Evolutionary conservation across 306 rosid genomes (phyloP), one percentile per base, ranked within the genome.

Genomic region (Castanea mollissima): DNA sequence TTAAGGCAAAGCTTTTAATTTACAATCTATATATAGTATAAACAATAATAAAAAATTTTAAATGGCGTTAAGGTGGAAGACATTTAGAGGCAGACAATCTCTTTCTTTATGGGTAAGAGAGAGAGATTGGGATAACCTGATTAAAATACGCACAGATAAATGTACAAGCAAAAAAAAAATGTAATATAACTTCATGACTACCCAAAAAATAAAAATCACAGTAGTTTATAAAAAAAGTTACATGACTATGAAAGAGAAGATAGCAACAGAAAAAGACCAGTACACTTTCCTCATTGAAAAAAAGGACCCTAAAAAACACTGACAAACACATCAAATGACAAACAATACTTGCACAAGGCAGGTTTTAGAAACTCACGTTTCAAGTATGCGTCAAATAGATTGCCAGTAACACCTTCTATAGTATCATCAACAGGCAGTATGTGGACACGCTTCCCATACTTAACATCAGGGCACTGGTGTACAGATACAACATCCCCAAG

Each of bases 401-500:
- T 88, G 51, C 91, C 91, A 31, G 89, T 88, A 67, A 88, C 82
- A 14, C 91, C 91, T 76, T 88, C 89, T 19, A 88, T 78, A 21
- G 87, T 83, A 65, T 88, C 91, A 85, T 88, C 91, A 20, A 88
- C 69, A 3, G 91, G 91, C 49, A 88, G 81, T 72, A 88, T 85
- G 73, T 88, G 89, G 38, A 88, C 87, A 34, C 89, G 89, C 32
- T 76, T 88, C 77, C 91, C 91, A 76, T 88, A 88, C 79, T 88
- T 88, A 31, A 88, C 91, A 79, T 88, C 91, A 1, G 86, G 77
- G 78, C 89, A 88, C 77, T 85, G 89, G 63, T 88, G 91, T 55
- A 88, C 89, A 74, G 89, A 88, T 74, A 88, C 88, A 29, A 88
- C 91, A 80, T 88, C 91, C 57, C 91, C 88, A 73, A 88, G 88